A percentile compares a stretch with the other conserved stretches of the same genome.
These are phyloP conservation scores for Coemansia sp. DNA, from an alignment of 192 early-diverging fungal genomes.

Conservation along the genomic window DNA sequence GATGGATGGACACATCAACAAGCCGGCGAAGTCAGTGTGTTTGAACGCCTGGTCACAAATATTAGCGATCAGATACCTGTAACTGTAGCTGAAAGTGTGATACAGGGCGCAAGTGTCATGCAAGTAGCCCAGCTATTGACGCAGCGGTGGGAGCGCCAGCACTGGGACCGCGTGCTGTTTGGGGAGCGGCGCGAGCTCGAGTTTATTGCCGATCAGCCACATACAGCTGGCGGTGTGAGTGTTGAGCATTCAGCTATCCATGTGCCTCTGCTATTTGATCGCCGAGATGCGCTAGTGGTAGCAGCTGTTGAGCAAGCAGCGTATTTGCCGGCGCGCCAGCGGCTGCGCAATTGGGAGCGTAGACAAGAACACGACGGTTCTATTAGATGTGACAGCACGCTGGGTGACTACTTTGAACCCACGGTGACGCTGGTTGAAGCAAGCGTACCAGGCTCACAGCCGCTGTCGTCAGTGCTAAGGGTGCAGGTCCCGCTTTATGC, in stretches of 20 bases:
- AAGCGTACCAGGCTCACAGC: slow-evolving; percentile 50
- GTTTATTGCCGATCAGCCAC: background rate
- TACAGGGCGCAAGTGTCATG: slow-evolving; percentile 21
- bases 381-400: slow-evolving; percentile 5
- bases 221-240: slow-evolving; percentile 10
- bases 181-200: slow-evolving; percentile 26
- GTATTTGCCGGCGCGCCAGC: slow-evolving; percentile 32
- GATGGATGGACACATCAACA: slow-evolving; percentile 7
- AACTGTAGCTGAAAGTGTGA: slow-evolving; percentile 21
- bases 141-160: slow-evolving; percentile 12
- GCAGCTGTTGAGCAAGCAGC: slow-evolving; percentile 10
- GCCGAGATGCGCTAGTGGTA: slow-evolving; percentile 42
- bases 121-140: slow-evolving; percentile 13
- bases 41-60: slow-evolving; percentile 15
- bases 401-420: slow-evolving; percentile 30
- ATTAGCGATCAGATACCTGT: slow-evolving; percentile 35
- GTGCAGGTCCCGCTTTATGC: slow-evolving; percentile 30
- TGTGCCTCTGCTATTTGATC: slow-evolving; percentile 28
- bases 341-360: slow-evolving; percentile 33
- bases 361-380: background rate
- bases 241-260: slow-evolving; percentile 24
- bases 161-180: slow-evolving; percentile 29
- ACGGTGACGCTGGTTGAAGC: slow-evolving; percentile 41
- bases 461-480: slow-evolving; percentile 22
- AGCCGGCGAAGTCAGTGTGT: slow-evolving; percentile 7